phyloP scores from a whole-genome alignment of 495 filamentous ascomycete genomes.

The Staphylotrichum longicolle region DNA sequence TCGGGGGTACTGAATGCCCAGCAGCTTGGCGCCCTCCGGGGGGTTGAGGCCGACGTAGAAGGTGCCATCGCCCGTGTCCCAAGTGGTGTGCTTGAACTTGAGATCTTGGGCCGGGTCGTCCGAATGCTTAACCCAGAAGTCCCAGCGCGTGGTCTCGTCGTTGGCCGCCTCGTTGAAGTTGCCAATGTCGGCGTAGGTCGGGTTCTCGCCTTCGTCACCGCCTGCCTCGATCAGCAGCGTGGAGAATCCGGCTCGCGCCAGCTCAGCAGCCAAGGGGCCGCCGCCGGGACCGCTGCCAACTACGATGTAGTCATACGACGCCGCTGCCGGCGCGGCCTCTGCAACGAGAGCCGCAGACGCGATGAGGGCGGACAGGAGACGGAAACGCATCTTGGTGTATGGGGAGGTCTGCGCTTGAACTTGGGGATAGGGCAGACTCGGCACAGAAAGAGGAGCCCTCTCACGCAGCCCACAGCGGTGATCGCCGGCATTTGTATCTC shows the following conservation, averaged over 20 bases:
- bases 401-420: not conserved
- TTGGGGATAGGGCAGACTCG: slow-evolving; percentile 31
- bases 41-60: slow-evolving; percentile 50
- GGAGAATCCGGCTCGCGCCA: slow-evolving; percentile 58
- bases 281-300: slow-evolving; percentile 66
- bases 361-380: slow-evolving; percentile 31
- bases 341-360: slow-evolving; percentile 10
- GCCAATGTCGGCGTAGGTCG: slow-evolving; percentile 40
- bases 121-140: slow-evolving; percentile 54
- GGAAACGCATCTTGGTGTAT: slow-evolving; percentile 29
- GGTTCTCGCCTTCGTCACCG: slow-evolving; percentile 55
- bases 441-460: no score
- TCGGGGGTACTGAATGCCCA: slow-evolving; percentile 50
- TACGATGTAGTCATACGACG: slow-evolving; percentile 62
- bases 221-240: slow-evolving; percentile 65
- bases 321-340: slow-evolving; percentile 5
- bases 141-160: slow-evolving; percentile 49
- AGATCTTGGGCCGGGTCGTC: slow-evolving; percentile 41
- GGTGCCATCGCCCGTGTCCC: slow-evolving; percentile 44
- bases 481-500: slow-evolving; percentile 22
- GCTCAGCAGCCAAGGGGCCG: slow-evolving; percentile 59
- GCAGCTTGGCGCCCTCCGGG: slow-evolving; percentile 41
- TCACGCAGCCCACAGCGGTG: no score
- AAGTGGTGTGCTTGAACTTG: slow-evolving; percentile 47
- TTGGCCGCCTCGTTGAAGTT: slow-evolving; percentile 47